Evolutionary conservation across 495 filamentous ascomycete species (phyloP), one percentile per base, ranked within the genome.

Genomic region (Penicillium subrubescens): DNA sequence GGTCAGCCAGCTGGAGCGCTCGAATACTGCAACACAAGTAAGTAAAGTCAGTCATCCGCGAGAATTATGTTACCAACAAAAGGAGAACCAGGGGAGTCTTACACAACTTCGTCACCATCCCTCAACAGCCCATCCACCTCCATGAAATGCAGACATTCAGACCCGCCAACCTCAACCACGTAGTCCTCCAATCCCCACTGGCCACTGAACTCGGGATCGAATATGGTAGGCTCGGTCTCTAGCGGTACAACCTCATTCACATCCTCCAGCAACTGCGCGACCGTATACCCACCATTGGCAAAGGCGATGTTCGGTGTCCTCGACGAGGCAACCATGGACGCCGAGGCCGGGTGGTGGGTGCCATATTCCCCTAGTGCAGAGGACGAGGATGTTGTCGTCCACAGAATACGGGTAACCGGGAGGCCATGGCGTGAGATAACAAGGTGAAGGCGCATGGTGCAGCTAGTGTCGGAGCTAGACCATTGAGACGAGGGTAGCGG

Each of bases 121-220:
- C 89, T 88, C 51, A 97, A 81, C 27, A 96, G 77, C 12, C 81
- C 83, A 4, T 82, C 81, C 6, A 97, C 82, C 43, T 84, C 81
- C 70, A 92, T 87, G 67, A 92, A 99, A 82, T 99, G 95, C 56
- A 98, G 74, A 71, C 91, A 96, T 71, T 99, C 95, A 61, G 90
- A 98, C 44, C 87, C 91, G 4, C 78, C 81, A 5, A 97, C 82
- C 73, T 96, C 90, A 33, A 97, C 93, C 19, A 87, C 87, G 77
- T 99, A 99, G 71, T 98, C 92, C 69, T 99, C 95, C 29, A 98
- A 71, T 1, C 94, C 95, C 91, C 91, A 97, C 62, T 90, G 84
- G 15, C 80, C 83, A 59, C 78, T 77, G 33, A 61, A 69, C 34
- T 80, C 77, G 11, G 71, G 65, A 39, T 80, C 77, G 37, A 80